phyloP scores from a whole-genome alignment of 1,139 yeast species.

The Blastobotrys petasosporus region DNA sequence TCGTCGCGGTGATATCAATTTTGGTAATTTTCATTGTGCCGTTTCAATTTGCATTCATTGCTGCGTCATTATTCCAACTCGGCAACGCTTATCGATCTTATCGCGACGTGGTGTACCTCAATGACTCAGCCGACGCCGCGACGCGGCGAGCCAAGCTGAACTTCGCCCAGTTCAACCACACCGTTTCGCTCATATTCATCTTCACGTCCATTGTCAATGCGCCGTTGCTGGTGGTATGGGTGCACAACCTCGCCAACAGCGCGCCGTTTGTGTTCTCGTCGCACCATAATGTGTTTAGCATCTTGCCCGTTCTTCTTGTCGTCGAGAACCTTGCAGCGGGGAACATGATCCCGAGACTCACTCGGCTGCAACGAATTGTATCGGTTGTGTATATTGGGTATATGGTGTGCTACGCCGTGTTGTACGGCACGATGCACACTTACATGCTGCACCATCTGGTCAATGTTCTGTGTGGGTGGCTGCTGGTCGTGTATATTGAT shows the following conservation, averaged over 20 bases:
- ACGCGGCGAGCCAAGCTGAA: slow-evolving; percentile 2
- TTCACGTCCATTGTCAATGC: slow-evolving; percentile 33
- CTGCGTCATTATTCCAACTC: slow-evolving; percentile 38
- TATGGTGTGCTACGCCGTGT: slow-evolving; percentile 25
- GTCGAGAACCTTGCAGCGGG: slow-evolving; percentile 21
- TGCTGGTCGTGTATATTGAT: slow-evolving; percentile 20
- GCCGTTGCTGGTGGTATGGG: slow-evolving; percentile 35
- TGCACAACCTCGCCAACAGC: slow-evolving; percentile 27
- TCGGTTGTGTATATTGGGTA: slow-evolving; percentile 23
- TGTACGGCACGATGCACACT: slow-evolving; percentile 32
- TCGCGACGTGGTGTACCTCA: neutral
- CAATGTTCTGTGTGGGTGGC: slow-evolving; percentile 28
- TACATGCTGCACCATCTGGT: slow-evolving; percentile 34
- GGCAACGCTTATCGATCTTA: slow-evolving; percentile 12
- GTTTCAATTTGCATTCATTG: slow-evolving; percentile 29
- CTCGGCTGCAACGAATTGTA: slow-evolving; percentile 14
- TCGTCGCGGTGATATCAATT: slow-evolving; percentile 12
- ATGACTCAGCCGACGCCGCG: slow-evolving; percentile 1
- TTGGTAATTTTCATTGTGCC: slow-evolving; percentile 24
- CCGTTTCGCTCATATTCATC: slow-evolving; percentile 26
- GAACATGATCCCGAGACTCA: slow-evolving; percentile 19
- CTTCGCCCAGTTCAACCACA: slow-evolving; percentile 17
- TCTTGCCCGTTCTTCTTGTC: slow-evolving; percentile 27
- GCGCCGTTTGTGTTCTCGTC: slow-evolving; percentile 24
- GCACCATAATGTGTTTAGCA: slow-evolving; percentile 28